Conservation (phyloP, 2,329 filamentous ascomycete species). For the Aspergillus sojae region DNA sequence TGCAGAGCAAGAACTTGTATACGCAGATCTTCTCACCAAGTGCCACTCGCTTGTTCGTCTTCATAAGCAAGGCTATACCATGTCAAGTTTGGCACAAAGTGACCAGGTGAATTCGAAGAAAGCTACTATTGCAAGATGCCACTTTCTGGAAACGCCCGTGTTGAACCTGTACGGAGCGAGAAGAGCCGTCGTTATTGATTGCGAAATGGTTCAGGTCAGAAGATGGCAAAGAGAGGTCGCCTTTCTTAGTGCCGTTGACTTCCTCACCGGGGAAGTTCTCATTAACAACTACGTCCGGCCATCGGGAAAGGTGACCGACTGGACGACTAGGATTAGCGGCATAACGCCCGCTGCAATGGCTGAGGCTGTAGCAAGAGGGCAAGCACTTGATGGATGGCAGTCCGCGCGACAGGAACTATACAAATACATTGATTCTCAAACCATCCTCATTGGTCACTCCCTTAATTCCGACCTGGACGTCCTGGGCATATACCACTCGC, state of each 20-base stretch:
- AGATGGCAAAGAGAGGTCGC: conserved; percentile 36
- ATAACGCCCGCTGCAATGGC: conserved; percentile 36
- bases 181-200: conserved; percentile 49
- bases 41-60: conserved; percentile 12
- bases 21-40: background rate
- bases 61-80: background rate
- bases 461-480: conserved; percentile 50
- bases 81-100: background rate
- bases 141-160: background rate
- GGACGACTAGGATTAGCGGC: conserved; percentile 45
- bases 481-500: conserved; percentile 46
- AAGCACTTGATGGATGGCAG: conserved; percentile 45
- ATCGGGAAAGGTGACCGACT: conserved; percentile 34
- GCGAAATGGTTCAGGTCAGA: conserved; percentile 50
- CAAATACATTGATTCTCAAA: conserved; percentile 45
- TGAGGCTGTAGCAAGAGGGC: conserved; percentile 31
- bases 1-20: background rate
- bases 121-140: background rate
- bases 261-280: conserved; percentile 50
- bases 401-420: conserved; percentile 49
- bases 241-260: conserved; percentile 48
- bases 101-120: background rate
- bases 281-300: conserved; percentile 50
- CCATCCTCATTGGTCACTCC: conserved; percentile 54
- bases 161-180: background rate